phyloP scores from a whole-genome alignment of 2,329 filamentous ascomycete genomes.

The Fusarium sp. region DNA sequence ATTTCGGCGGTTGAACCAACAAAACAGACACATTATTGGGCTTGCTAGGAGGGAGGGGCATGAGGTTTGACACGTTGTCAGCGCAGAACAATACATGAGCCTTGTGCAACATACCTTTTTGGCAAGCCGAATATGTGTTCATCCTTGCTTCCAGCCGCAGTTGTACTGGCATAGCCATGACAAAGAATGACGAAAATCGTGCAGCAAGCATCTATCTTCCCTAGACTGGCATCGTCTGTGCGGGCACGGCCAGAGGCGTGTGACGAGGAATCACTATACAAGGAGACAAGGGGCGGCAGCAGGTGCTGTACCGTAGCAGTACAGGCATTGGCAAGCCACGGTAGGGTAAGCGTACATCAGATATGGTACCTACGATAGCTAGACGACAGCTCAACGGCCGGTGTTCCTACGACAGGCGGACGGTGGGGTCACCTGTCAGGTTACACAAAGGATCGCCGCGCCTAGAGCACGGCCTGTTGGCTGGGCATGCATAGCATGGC shows the following conservation, averaged over 20 bases:
- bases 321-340: constrained; percentile 10
- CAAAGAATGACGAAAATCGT: constrained; percentile 14
- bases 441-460: constrained; percentile 35
- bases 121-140: constrained; percentile 14
- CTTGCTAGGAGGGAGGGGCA: constrained; percentile 1
- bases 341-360: neutral
- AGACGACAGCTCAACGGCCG: constrained; percentile 15
- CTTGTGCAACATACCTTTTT: constrained; percentile 20
- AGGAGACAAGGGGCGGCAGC: constrained; percentile 17
- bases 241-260: constrained; percentile 1
- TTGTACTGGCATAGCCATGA: constrained; percentile 12
- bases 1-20: constrained; percentile 71
- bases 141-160: neutral
- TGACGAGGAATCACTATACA: constrained; percentile 3
- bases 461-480: constrained; percentile 5
- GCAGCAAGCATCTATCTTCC: neutral
- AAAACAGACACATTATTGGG: constrained; percentile 8
- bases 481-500: constrained; percentile 18
- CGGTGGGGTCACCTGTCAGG: constrained; percentile 27
- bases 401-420: constrained; percentile 15
- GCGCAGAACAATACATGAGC: constrained; percentile 9
- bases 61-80: constrained; percentile 11
- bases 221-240: neutral
- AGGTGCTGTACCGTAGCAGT: constrained; percentile 10
- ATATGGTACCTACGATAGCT: neutral